Base-by-base conservation (phyloP, 2,329 filamentous ascomycete species). In the Reticulascus tulasneorum region DNA sequence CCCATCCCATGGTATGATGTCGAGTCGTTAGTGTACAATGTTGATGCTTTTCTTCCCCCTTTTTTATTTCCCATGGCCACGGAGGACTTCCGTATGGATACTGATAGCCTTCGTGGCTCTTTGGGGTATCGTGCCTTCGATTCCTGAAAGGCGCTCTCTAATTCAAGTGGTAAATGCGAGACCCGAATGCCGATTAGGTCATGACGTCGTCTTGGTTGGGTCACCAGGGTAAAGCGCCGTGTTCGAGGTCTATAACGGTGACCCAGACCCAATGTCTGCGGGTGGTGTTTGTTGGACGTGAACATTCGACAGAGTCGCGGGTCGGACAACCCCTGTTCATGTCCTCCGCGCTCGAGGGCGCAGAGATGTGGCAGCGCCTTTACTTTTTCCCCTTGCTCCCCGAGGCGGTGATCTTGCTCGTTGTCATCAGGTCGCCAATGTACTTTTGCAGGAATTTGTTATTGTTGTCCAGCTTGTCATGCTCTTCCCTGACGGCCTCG, bases 371-470 rank as follows among this genome's bases (percentile, higher is more conserved):
- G 4, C 6, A 8, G 13, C 12, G 13, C 12, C 19, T 21, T 71
- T 55, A 79, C 56, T 79, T 80, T 53, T 76, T 75, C 36, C 60
- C 63, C 21, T 73, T 66, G 43, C 61, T 66, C 35, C 66, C 64
- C 2, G 73, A 67, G 2, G 79, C 72, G 1, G 80, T 84, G 49
- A 85, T 84, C 55, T 84, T 84, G 58, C 77, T 82, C n/a, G 81
- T 84, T 49, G 87, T 86, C 78, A 95, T 97, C 37, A 97, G 73
- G 55, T 95, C 91, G 47, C 91, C 91, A 53, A 97, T 97, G 59
- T 97, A 97, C 61, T 95, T 95, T 62, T 97, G 91, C 30, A 98
- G 67, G 56, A 97, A 96, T 54, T 89, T 91, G 73, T 98, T 98
- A 61, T 96, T 90, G 60, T 77, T 93, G 62, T 97, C 90, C 36